Conservation (phyloP, 441 rosid genomes). For the Populus trichocarpa region DNA sequence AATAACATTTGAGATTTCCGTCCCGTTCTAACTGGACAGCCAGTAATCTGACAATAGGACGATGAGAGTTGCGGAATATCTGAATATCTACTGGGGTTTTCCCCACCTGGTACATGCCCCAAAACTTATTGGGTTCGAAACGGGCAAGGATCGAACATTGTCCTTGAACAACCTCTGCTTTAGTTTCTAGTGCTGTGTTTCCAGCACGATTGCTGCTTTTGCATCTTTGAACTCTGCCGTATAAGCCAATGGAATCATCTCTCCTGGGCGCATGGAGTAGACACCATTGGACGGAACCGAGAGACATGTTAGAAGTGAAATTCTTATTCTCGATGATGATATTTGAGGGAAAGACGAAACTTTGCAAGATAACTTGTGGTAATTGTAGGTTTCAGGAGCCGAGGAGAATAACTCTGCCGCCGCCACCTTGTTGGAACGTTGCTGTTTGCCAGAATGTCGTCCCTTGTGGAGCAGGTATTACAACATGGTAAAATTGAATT, state of each 20-base stretch:
- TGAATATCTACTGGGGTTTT: constrained; percentile 63
- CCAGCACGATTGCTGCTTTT: constrained; percentile 57
- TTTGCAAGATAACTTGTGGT: constrained; percentile 54
- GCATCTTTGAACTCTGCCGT: constrained; percentile 44
- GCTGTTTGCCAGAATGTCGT: constrained; percentile 62
- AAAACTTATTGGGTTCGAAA: constrained; percentile 56
- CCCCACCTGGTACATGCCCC: constrained; percentile 74
- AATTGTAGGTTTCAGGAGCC: constrained; percentile 69
- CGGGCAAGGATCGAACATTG: constrained; percentile 55
- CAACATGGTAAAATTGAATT: constrained; percentile 14
- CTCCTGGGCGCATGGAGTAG: constrained; percentile 56
- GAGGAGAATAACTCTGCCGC: constrained; percentile 50
- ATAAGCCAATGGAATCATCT: constrained; percentile 54
- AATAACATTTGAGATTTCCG: constrained; percentile 74
- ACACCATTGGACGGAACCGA: constrained; percentile 52
- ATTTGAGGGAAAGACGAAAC: constrained; percentile 59
- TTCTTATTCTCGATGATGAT: constrained; percentile 74
- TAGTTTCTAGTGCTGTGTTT: constrained; percentile 72
- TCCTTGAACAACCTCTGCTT: constrained; percentile 52
- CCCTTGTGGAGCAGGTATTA: constrained; percentile 33
- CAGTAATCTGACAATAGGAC: constrained; percentile 40
- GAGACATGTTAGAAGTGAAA: constrained; percentile 57
- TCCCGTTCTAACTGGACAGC: constrained; percentile 64
- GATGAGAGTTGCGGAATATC: constrained; percentile 57
- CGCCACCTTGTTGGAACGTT: constrained; percentile 30